Evolutionary conservation across 2,329 filamentous ascomycete genomes (phyloP).

Genomic region (Exophiala oligosperma): DNA sequence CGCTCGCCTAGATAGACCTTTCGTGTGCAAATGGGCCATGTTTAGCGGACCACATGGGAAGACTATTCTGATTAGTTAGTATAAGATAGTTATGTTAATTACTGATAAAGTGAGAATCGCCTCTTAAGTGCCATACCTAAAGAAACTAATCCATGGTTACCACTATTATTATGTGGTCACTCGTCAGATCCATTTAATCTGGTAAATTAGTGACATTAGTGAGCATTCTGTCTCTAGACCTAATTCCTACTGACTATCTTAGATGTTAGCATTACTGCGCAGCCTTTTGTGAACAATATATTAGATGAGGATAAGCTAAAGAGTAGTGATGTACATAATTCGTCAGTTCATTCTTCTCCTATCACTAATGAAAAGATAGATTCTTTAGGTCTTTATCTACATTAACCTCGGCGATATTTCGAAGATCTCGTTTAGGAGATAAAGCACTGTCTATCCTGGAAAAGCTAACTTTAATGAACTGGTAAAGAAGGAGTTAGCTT

Average conservation of each 20-base stretch:
- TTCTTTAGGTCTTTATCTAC: background rate
- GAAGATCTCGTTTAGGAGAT: background rate
- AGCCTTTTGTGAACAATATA: background rate
- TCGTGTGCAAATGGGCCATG: constrained; percentile 16
- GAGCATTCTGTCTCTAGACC: constrained; percentile 19
- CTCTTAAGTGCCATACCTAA: constrained; percentile 36
- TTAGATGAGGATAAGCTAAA: background rate
- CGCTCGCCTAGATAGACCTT: constrained; percentile 15
- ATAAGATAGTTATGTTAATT: constrained; percentile 36
- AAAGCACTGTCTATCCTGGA: constrained; percentile 1
- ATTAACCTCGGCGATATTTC: background rate
- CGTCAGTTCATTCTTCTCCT: background rate
- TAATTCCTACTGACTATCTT: background rate
- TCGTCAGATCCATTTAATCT: constrained; percentile 37
- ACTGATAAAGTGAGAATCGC: constrained; percentile 37
- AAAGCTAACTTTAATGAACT: background rate
- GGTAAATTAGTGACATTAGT: constrained; percentile 32
- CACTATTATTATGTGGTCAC: constrained; percentile 32
- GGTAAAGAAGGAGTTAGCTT: background rate
- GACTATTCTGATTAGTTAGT: constrained; percentile 31
- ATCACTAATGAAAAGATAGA: background rate
- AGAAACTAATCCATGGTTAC: constrained; percentile 40
- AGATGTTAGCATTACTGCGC: constrained; percentile 2
- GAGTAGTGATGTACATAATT: constrained; percentile 1
- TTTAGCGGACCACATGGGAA: constrained; percentile 37